These are phyloP conservation scores for Calonectria montana DNA, from an alignment of 2,329 filamentous ascomycete species.

Conservation along the genomic window DNA sequence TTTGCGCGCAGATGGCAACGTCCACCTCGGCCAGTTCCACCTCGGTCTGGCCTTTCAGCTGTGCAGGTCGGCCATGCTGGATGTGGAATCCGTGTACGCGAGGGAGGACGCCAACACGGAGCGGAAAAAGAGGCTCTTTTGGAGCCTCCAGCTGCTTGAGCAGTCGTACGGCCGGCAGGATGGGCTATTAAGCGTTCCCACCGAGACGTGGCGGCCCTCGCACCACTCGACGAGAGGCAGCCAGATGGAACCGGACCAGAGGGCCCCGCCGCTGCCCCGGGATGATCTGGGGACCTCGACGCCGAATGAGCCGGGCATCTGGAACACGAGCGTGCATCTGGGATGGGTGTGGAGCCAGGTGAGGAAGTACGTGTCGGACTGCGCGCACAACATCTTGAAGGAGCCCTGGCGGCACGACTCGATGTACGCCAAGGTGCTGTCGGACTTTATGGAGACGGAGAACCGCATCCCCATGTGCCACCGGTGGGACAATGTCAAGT, in stretches of 20 bases:
- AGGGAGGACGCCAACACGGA: conserved; percentile 50
- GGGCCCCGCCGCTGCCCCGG: conserved; percentile 55
- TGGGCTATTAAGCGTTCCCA: conserved; percentile 54
- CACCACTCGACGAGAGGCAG: conserved; percentile 40
- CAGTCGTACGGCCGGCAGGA: conserved; percentile 61
- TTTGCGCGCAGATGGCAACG: conserved; percentile 56
- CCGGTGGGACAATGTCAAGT: conserved; percentile 64
- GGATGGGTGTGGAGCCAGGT: conserved; percentile 64
- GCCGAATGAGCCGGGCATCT: conserved; percentile 58
- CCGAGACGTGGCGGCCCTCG: conserved; percentile 54
- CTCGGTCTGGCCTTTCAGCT: conserved; percentile 62
- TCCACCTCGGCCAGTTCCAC: conserved; percentile 61
- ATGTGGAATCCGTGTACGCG: conserved; percentile 54
- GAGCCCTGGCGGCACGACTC: conserved; percentile 65
- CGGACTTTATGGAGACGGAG: conserved; percentile 63
- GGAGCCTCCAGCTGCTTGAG: conserved; percentile 62
- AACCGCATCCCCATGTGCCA: conserved; percentile 61
- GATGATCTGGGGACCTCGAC: conserved; percentile 57
- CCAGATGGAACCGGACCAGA: conserved; percentile 44
- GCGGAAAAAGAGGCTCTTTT: conserved; percentile 62
- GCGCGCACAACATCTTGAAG: conserved; percentile 57
- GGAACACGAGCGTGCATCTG: conserved; percentile 61
- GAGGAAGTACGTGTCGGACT: conserved; percentile 59
- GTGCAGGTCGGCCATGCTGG: conserved; percentile 61
- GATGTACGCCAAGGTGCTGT: conserved; percentile 61